Conservation (phyloP, 495 filamentous ascomycete genomes). For the Trichocladium antarcticum region DNA sequence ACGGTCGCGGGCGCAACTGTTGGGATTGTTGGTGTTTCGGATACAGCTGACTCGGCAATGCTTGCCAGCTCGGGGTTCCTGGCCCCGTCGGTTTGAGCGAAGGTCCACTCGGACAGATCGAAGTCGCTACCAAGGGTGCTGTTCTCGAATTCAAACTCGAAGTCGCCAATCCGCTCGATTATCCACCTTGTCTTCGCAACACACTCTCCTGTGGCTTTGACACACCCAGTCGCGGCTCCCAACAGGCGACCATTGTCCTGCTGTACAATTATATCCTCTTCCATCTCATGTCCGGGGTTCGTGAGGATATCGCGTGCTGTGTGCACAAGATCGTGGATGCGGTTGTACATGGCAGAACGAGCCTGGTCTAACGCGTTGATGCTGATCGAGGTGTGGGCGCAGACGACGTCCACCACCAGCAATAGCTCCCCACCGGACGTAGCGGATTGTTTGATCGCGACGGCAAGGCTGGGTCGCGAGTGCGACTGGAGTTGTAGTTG, state of each 20-base stretch:
- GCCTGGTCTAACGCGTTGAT: conserved; percentile 54
- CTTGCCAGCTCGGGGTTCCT: conserved; percentile 22
- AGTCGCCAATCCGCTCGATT: conserved; percentile 86
- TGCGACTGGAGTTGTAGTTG: conserved; percentile 80
- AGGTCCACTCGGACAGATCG: conserved; percentile 35
- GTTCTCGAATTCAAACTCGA: conserved; percentile 59
- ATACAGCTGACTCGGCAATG: conserved; percentile 30
- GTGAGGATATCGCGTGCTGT: conserved; percentile 68
- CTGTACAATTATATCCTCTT: conserved; percentile 64
- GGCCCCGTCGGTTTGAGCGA: conserved; percentile 13
- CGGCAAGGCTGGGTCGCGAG: conserved; percentile 68
- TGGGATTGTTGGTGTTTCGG: conserved; percentile 23
- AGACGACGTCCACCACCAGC: conserved; percentile 71
- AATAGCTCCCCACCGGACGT: conserved; percentile 68
- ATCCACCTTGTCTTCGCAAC: conserved; percentile 73
- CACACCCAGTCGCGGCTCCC: conserved; percentile 75
- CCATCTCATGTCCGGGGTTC: conserved; percentile 47
- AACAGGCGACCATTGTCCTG: conserved; percentile 70
- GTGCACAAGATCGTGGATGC: conserved; percentile 65
- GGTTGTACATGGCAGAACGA: conserved; percentile 67
- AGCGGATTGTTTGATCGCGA: conserved; percentile 60
- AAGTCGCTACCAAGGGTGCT: conserved; percentile 39
- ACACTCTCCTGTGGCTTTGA: conserved; percentile 82
- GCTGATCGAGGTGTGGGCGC: conserved; percentile 58
- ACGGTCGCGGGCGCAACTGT: conserved; percentile 19